Base-by-base conservation (phyloP, 176 grass and related monocot species). In the Eragrostis nindensis region DNA sequence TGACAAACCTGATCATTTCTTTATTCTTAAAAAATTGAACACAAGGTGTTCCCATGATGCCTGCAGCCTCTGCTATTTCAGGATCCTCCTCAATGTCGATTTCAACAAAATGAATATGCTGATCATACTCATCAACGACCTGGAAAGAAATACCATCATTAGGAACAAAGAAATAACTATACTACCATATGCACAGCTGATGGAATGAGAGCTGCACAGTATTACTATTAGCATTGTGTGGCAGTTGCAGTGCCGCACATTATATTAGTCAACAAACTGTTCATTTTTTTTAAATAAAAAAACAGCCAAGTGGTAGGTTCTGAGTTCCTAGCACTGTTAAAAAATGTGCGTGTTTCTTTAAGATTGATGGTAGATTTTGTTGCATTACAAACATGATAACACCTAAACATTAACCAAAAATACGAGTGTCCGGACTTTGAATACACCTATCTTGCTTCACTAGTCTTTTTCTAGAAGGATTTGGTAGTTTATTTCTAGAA, bases 51-150 rank as follows among this genome's bases (percentile, higher is more conserved):
- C 97, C 93, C 97, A 99, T 99, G 85, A 99, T 99, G 83, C 80
- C 97, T 71, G 93, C 97, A 66, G 97, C 97, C 88, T 99, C 96
- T 70, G 93, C 97, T 86, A 99, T 93, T 90, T 99, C 97, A 54
- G 84, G 93, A 57, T 99, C 97, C 85, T 99, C 97, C 75, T 99
- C 97, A 61, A 99, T 99, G 77, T 99, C 97, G n/a, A 99, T 99
- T 99, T 99, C 97, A 83, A 99, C 86, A 82, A 93, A 86, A 90
- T 99, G 97, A 21, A 99, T 82, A 10, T 80, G 62, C 75, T 88
- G 66, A 38, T 84, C 80, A 8, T 66, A 99, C 85, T 99, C 96
- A 71, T 99, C 93, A 55, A 99, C 90, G 41, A 99, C 96, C 96
- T 99, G 82, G 40, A 82, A 80, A 89, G 10, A 70, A 74, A 57